Conservation (phyloP, 2,329 filamentous ascomycete species). For the Hypomyces perniciosus region DNA sequence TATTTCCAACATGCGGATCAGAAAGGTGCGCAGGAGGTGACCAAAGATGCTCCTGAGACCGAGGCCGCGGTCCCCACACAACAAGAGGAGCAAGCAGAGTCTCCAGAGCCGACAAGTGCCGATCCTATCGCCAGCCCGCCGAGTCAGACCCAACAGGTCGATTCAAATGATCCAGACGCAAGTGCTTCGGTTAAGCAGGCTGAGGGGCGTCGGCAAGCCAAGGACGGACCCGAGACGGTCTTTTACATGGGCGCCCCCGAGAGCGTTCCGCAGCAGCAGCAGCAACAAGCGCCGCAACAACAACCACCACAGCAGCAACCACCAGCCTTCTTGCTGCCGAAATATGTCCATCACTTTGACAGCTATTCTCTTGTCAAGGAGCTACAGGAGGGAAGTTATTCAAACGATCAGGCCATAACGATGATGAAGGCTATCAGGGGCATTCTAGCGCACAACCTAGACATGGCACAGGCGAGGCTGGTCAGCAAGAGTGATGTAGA, state of each 20-base stretch:
- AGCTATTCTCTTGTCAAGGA: conserved; percentile 83
- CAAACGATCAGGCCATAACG: conserved; percentile 66
- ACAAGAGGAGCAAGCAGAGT: background rate
- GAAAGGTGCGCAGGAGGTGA: conserved; percentile 1
- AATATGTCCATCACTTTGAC: conserved; percentile 94
- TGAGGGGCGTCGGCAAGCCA: background rate
- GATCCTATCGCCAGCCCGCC: background rate
- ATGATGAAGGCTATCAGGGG: conserved; percentile 88
- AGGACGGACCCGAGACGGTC: conserved; percentile 42
- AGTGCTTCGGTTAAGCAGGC: background rate
- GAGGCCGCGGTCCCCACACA: background rate
- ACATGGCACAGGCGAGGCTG: conserved; percentile 70
- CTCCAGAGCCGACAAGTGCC: background rate
- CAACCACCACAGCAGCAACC: no score
- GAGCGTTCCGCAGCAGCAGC: conserved; percentile 38
- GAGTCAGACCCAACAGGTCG: background rate
- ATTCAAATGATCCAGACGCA: background rate
- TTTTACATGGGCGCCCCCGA: conserved; percentile 40
- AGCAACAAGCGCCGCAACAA: no score
- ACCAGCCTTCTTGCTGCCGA: conserved; percentile 35
- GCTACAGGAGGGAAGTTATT: conserved; percentile 69
- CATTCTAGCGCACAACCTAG: conserved; percentile 71
- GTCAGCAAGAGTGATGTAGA: conserved; percentile 91
- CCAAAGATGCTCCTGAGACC: background rate
- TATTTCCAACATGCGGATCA: conserved; percentile 1